Base-by-base conservation (phyloP, 2,329 filamentous ascomycete species). In the Aureobasidium sp. region DNA sequence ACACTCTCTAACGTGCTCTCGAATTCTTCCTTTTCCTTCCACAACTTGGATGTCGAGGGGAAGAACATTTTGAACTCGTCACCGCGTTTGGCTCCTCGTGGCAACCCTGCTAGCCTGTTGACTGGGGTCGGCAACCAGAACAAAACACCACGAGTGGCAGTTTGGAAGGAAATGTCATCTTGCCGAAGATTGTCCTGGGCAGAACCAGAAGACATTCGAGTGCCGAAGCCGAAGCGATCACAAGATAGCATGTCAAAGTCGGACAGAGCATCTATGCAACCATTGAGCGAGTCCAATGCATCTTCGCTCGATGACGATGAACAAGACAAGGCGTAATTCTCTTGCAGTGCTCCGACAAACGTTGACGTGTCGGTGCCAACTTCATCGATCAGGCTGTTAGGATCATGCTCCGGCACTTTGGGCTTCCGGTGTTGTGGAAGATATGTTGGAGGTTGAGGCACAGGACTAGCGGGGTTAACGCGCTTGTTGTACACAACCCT, bases 401-500 rank as follows among this genome's bases (percentile, higher is more conserved):
- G 69, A 59, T 77, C 71, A 17, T 76, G 75, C 64, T 80, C 78
- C 0, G 79, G 76, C 9, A 73, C 67, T 64, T 78, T 79, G 8
- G 72, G 71, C 57, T 79, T 73, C 36, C 72, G 70, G 57, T 75
- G 72, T 59, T 79, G 75, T 0, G 79, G 76, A 34, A 80, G 74
- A 68, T 77, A 78, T 44, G 73, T 69, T 23, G 79, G 78, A 15
- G 80, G 79, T 56, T 80, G 78, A 42, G 74, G 64, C 3, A 75
- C 67, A 48, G 71, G 68, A 48, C 73, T 67, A 13, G 80, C 75
- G 4, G 74, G 72, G 32, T 87, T 85, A 26, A 88, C 82, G 50
- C 94, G 84, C 73, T 97, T 99, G 77, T 99, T 99, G 77, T 97
- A 96, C 0, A 97, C 87, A 2, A 99, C 90, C 72, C 94, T 97